phyloP scores from a whole-genome alignment of 306 rosid genomes.

The Alnus glutinosa region DNA sequence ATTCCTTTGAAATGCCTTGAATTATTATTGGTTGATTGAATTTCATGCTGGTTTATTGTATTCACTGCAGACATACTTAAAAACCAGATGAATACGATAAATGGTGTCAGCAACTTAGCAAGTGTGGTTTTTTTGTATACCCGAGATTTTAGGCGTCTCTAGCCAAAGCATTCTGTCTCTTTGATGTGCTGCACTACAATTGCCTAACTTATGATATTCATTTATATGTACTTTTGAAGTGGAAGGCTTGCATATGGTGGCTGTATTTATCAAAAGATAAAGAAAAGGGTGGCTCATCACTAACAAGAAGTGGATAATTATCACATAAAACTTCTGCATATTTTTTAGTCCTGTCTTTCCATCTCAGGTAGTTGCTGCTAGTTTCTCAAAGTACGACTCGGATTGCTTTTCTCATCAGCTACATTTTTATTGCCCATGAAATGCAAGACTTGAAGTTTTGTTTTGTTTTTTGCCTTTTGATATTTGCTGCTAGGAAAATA shows the following conservation, averaged over 20 bases:
- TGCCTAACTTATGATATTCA: not conserved
- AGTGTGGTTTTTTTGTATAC: not conserved
- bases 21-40: slow-evolving; percentile 12
- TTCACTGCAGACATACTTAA: not conserved
- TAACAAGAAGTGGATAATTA: not conserved
- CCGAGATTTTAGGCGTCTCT: not conserved
- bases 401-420: not conserved
- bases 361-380: not conserved
- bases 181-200: too few species aligned
- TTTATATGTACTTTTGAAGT: not conserved
- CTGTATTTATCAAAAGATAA: not conserved
- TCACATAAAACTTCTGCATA: not conserved
- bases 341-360: not conserved
- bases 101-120: not conserved
- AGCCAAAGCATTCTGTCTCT: not conserved
- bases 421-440: not conserved
- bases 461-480: not conserved
- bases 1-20: slow-evolving; percentile 11
- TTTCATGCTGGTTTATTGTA: slow-evolving; percentile 6
- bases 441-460: not conserved
- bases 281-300: not conserved
- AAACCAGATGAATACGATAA: not conserved
- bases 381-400: not conserved
- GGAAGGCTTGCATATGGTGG: not conserved
- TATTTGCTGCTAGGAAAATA: not conserved